Evolutionary conservation across 2,329 filamentous ascomycete genomes (phyloP).

Genomic region (Fusarium protoensiforme): DNA sequence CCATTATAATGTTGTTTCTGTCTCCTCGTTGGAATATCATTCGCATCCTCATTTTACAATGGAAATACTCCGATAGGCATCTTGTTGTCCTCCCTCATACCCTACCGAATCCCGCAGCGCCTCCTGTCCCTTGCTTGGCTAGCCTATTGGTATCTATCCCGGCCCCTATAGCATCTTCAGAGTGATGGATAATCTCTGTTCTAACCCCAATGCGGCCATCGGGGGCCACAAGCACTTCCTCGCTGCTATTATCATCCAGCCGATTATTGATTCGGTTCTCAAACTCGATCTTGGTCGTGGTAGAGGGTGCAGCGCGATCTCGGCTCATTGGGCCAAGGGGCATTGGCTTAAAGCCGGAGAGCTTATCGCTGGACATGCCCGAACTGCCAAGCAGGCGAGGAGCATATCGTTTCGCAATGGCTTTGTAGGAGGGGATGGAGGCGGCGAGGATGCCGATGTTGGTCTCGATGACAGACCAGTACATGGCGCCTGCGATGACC

Average conservation of each 20-base stretch:
- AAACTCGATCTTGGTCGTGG: slow-evolving; percentile 2
- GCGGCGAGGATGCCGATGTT: slow-evolving; percentile 33
- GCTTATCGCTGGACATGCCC: slow-evolving; percentile 22
- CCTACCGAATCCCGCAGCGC: not conserved
- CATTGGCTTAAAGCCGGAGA: slow-evolving; percentile 31
- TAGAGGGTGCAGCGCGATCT: not conserved
- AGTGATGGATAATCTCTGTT: slow-evolving; percentile 14
- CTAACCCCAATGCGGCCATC: slow-evolving; percentile 23
- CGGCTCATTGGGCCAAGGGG: slow-evolving; percentile 19
- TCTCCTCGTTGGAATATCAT: no score
- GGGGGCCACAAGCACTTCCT: slow-evolving; percentile 16
- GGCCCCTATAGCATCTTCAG: not conserved
- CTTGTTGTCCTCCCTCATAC: not conserved
- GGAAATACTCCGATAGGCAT: no score
- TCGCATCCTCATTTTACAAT: no score
- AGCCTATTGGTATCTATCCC: not conserved
- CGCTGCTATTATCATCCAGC: slow-evolving; percentile 16
- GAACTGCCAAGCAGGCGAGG: slow-evolving; percentile 27
- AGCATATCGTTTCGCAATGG: slow-evolving; percentile 28
- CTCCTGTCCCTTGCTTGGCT: not conserved
- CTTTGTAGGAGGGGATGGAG: slow-evolving; percentile 27
- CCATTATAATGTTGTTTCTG: no score
- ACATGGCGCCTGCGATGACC: slow-evolving; percentile 29
- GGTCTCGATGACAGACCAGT: slow-evolving; percentile 32
- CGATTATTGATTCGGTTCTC: slow-evolving; percentile 20